A percentile compares a stretch with the other conserved stretches of the same genome.
These are phyloP conservation scores for Aureobasidium sp. DNA, from an alignment of 2,329 filamentous ascomycete species.

Conservation along the genomic window DNA sequence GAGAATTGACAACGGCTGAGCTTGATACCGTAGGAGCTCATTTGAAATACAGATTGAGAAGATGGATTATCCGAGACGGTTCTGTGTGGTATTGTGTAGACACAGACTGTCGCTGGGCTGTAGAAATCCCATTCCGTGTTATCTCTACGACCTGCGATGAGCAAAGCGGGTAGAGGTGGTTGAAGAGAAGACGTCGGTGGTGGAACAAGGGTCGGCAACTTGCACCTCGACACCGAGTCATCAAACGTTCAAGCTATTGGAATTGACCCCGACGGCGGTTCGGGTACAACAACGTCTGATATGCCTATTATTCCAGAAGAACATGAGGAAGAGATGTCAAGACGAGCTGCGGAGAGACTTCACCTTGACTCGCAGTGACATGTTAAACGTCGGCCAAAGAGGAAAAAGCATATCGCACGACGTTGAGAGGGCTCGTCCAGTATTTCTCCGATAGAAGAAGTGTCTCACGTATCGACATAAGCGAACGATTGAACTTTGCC, in stretches of 20 bases:
- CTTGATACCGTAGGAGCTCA: neutral
- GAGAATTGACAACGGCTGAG: neutral
- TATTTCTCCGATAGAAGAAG: neutral
- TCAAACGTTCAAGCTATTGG: constrained; percentile 2
- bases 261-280: neutral
- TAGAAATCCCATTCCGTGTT: neutral
- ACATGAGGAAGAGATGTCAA: neutral
- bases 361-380: neutral
- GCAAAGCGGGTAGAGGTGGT: neutral
- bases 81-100: neutral
- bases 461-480: neutral
- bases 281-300: neutral
- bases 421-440: neutral
- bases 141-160: neutral
- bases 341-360: neutral
- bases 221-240: neutral
- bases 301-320: constrained; percentile 2
- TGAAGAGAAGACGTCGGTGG: neutral
- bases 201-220: neutral
- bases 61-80: too few species aligned
- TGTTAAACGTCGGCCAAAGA: neutral
- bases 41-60: too few species aligned
- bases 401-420: neutral
- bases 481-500: neutral
- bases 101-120: neutral